A percentile compares a stretch with the other conserved stretches of the same genome.
phyloP scores from a whole-genome alignment of 164 flowering plant genomes.

The Magnolia kwangsiensis region DNA sequence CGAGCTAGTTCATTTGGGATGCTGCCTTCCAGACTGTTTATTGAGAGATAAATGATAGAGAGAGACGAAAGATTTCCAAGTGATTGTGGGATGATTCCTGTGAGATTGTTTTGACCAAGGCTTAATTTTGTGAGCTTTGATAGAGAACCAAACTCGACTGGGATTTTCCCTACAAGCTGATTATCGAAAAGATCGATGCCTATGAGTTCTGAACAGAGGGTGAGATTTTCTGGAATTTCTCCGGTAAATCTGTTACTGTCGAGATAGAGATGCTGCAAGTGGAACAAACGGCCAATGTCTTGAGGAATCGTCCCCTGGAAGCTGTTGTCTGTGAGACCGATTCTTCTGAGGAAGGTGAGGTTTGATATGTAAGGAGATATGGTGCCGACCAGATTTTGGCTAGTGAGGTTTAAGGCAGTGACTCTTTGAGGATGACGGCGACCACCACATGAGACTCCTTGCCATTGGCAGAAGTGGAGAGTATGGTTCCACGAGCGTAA shows the following conservation, averaged over 20 bases:
- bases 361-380: slow-evolving; percentile 37
- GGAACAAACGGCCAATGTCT: slow-evolving; percentile 26
- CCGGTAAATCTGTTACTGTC: slow-evolving; percentile 33
- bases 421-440: slow-evolving; percentile 19
- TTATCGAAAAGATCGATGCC: slow-evolving; percentile 15
- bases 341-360: slow-evolving; percentile 34
- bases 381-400: slow-evolving; percentile 18
- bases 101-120: background rate
- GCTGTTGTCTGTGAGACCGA: slow-evolving; percentile 31
- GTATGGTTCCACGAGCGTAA: background rate
- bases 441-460: background rate
- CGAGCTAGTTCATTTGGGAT: background rate
- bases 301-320: slow-evolving; percentile 30
- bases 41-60: background rate
- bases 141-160: background rate
- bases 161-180: background rate
- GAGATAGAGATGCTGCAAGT: slow-evolving; percentile 24
- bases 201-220: slow-evolving; percentile 15
- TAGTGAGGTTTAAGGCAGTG: slow-evolving; percentile 12
- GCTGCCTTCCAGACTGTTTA: slow-evolving; percentile 1
- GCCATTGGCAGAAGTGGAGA: background rate
- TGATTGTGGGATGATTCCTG: background rate
- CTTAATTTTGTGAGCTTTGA: background rate
- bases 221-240: slow-evolving; percentile 27
- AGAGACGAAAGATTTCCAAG: background rate